Base-by-base conservation (phyloP, 202 grass and related monocot species). In the Setaria viridis region DNA sequence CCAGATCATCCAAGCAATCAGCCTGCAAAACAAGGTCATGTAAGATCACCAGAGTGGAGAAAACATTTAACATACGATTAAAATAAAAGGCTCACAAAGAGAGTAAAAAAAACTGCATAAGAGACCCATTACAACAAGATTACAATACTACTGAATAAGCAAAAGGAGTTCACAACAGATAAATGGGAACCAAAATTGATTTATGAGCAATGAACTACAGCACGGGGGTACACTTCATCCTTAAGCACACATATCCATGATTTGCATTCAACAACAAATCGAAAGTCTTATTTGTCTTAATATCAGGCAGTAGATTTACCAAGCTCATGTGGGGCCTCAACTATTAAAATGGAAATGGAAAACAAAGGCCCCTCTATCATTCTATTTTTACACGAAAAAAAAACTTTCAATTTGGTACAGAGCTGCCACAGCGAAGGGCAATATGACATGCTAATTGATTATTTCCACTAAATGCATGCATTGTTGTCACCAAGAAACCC, bases 1-100 rank as follows among this genome's bases (percentile, higher is more conserved):
- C 88, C 83, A 99, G 88, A 80, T 99, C 97, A 85, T 94, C 94
- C 94, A 99, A 94, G 85, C 88, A 91, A 89, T 99, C 97, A 78
- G 97, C 85, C 94, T 99, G 87, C 66, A 88, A 77, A 89, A 10
- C 73, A 85, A 68, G 34, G 47, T 46, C 5, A 67, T 4, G 14
- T 42, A 63, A 62, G 37, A 82, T 67, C 34, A 85, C 20, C 43
- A 81, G 34, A 46, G 62, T 29, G 42, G 10, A 14, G 1, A 77
- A 47, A 12, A 51, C 20, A 43, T 80, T 33, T 21, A 46, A 85
- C 13, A 67, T 70, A 70, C 57, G 72, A 64, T 21, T 33, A 56
- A 15, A 7, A 51, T 1, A 62, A 75, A 76, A 45, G 60, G 37
- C 46, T 21, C 19, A 76, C 41, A 78, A 70, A 57, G 6, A 74